Evolutionary conservation across 306 rosid genomes (phyloP), one percentile per base, ranked within the genome.

Genomic region (Trichosanthes truncata): DNA sequence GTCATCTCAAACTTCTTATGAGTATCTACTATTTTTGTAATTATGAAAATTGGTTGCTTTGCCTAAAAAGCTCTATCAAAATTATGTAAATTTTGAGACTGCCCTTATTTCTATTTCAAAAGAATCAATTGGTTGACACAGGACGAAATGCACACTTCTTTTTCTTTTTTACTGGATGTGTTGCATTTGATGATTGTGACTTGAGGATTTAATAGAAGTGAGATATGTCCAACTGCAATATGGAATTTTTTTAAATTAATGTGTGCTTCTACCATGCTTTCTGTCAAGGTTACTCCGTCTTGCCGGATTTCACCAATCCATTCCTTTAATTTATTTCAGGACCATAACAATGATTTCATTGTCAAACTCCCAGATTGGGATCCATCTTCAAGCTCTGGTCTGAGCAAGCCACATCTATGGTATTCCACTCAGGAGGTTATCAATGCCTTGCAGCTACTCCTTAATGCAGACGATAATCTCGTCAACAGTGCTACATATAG

Each of bases 291-390:
- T 18, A 33, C 73, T 20, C 55, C 3, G 35, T 43, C 53, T 69
- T 41, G 20, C 53, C 76, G 3, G n/a, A 20, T 72, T 26, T 74
- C 38, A 12, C 9, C 38, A 29, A 40, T 40, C 60, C 23, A 48
- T 80, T 56, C 51, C 26, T 69, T 41, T 48, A 10, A 79, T 83
- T 73, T 79, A 68, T 63, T 77, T 66, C 93, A 94, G 98, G 92
- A 94, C 87, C 98, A 94, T 83, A 94, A 95, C 87, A 84, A 80
- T 63, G 97, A 95, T 88, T 92, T 83, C 68, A 89, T 92, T 38
- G 97, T 86, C 79, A 78, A 89, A 89, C 84, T 95, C 83, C 98
- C 98, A 5, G 98, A 92, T 75, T 92, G 97, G 97, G 88, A 90
- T 79, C 97, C 98, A 25, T 85, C 92, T 26, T 68, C 76, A n/a